These are phyloP conservation scores for Yamadazyma ubonensis DNA, from an alignment of 805 yeast species.

Conservation along the genomic window DNA sequence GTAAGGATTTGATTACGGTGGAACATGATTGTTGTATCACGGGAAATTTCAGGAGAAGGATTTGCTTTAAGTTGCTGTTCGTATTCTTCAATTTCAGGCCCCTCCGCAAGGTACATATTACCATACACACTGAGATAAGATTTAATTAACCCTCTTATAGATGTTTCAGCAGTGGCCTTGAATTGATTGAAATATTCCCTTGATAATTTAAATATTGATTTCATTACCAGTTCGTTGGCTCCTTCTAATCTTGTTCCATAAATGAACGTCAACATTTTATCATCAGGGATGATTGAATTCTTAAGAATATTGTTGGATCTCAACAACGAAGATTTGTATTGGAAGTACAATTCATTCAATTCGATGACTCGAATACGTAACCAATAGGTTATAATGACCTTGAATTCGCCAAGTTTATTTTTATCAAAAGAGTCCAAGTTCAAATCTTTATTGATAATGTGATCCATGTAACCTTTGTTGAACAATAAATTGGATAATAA, in stretches of 20 bases:
- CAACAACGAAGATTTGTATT: slow-evolving; percentile 26
- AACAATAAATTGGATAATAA: slow-evolving; percentile 19
- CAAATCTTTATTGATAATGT: slow-evolving; percentile 10
- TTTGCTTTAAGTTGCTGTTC: background rate
- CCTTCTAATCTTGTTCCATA: slow-evolving; percentile 17
- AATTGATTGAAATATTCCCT: slow-evolving; percentile 20
- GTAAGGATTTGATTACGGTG: slow-evolving; percentile 19
- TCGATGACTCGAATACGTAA: slow-evolving; percentile 29
- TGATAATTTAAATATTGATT: slow-evolving; percentile 6
- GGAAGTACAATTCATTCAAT: slow-evolving; percentile 27
- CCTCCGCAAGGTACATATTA: background rate
- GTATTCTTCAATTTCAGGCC: background rate
- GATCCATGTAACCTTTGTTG: slow-evolving; percentile 14
- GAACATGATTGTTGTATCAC: slow-evolving; percentile 1
- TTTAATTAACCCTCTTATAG: slow-evolving; percentile 3
- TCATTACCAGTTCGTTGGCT: slow-evolving; percentile 8
- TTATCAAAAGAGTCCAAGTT: slow-evolving; percentile 5
- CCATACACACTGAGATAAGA: slow-evolving; percentile 13
- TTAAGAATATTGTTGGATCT: slow-evolving; percentile 22
- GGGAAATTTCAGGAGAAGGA: background rate
- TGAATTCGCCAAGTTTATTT: slow-evolving; percentile 15
- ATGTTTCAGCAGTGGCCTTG: slow-evolving; percentile 1
- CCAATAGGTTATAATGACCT: slow-evolving; percentile 23
- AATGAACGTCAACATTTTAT: slow-evolving; percentile 17
- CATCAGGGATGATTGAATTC: slow-evolving; percentile 26